Base-by-base conservation (phyloP, 169 alveolate species). In the Plasmodium billcollinsi region DNA sequence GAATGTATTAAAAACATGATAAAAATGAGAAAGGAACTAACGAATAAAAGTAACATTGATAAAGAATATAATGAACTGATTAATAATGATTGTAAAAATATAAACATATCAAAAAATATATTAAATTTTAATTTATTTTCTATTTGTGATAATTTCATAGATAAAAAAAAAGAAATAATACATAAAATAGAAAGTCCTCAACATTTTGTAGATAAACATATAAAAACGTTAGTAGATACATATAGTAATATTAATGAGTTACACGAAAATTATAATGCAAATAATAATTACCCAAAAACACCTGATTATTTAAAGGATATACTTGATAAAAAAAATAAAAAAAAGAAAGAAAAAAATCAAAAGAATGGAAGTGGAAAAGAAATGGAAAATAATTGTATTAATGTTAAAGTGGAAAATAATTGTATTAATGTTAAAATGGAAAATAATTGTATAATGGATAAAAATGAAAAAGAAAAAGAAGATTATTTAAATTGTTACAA, bases 141-240 rank as follows among this genome's bases (percentile, higher is more conserved):
- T 1, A 54, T 83, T 69, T 83, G 91, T 69, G 91, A 83, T 7
- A 45, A 43, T 69, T 83, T 83, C 59, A 83, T 83, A 26, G 91
- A 83, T 47, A 83, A 58, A 69, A 83, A 69, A 62, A 83, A 83
- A 58, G 85, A 69, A 83, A 83, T 83, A 52, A 83, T 83, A 69
- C 50, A 83, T 47, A 69, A 83, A 54, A 83, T 83, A 15, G 91
- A 83, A 43, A 67, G 56, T 12, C 91, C 91, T 8, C 67, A 83
- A 59, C 61, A 69, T 67, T 83, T 83, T 83, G 91, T 83, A 18
- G 73, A 83, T 39, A 69, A 47, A 11, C 85, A 83, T 83, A 67
- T 83, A 83, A 83, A 83, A 26, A 20, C 52, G 7, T 62, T 83
- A 65, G 63, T 62, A 18, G 59, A 69, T 50, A 83, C 56, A 24